Percentiles rank a stretch among this genome's conserved stretches.
These are phyloP conservation scores for Schoenoplectus triqueter DNA, from an alignment of 202 grass and related monocot species.

Conservation along the genomic window DNA sequence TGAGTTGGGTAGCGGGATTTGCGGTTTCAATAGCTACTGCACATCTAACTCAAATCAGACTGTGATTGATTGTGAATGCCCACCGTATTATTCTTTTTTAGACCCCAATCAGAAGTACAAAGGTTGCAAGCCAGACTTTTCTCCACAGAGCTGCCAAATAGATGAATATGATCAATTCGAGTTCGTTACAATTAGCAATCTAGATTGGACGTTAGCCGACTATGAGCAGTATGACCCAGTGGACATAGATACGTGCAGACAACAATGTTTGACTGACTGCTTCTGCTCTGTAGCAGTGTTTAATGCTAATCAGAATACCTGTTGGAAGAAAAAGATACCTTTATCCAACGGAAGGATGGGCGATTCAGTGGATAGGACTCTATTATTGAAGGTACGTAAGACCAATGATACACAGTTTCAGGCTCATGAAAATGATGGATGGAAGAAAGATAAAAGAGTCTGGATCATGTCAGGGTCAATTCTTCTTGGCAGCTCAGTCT, in stretches of 20 bases:
- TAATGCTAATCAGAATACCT: not conserved
- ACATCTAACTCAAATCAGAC: not conserved
- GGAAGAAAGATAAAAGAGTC: conserved; percentile 40
- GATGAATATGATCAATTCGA: conserved; percentile 44
- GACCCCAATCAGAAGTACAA: conserved; percentile 45
- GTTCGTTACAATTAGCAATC: not conserved
- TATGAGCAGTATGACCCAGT: conserved; percentile 49
- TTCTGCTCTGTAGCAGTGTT: conserved; percentile 52
- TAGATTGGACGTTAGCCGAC: conserved; percentile 46
- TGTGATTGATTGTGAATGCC: conserved; percentile 44
- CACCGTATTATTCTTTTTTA: conserved; percentile 43
- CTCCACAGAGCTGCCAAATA: conserved; percentile 53
- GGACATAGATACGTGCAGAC: conserved; percentile 15
- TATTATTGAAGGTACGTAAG: conserved; percentile 51
- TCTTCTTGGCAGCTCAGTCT: conserved; percentile 39
- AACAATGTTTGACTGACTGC: conserved; percentile 54
- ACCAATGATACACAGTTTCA: conserved; percentile 9
- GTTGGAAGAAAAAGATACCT: conserved; percentile 67
- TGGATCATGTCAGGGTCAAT: conserved; percentile 40
- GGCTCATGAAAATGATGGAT: not conserved
- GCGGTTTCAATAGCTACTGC: conserved; percentile 79
- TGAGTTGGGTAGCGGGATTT: conserved; percentile 41
- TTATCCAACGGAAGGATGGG: conserved; percentile 54
- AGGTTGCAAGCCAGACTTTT: conserved; percentile 61
- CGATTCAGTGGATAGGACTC: not conserved